phyloP scores from a whole-genome alignment of 345 rosid species.

The Firmiana major region DNA sequence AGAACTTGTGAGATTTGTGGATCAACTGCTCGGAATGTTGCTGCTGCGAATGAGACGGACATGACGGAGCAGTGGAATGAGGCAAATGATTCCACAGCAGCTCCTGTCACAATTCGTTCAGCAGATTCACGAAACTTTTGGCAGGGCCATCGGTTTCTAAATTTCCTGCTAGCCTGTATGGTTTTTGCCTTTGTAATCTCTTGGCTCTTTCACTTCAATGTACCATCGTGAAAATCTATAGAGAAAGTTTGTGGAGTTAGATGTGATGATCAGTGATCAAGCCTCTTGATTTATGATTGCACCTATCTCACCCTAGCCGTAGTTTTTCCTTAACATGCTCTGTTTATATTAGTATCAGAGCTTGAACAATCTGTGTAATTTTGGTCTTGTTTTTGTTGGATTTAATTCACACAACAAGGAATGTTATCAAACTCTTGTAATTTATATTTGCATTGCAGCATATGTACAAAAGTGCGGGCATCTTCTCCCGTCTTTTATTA shows the following conservation, averaged over 20 bases:
- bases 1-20: constrained; percentile 98
- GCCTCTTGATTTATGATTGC: not conserved
- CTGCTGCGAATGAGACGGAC: constrained; percentile 39
- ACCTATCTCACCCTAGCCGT: not conserved
- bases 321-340: not conserved
- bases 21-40: constrained; percentile 64
- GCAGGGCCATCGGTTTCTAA: constrained; percentile 83
- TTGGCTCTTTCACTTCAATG: constrained; percentile 92
- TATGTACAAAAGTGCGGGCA: not conserved
- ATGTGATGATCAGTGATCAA: too few relatives aligned
- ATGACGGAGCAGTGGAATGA: constrained; percentile 44
- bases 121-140: constrained; percentile 54
- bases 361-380: not conserved
- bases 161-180: constrained; percentile 88
- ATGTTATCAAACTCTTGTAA: not conserved
- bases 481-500: too few relatives aligned
- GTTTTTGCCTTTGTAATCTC: constrained; percentile 92
- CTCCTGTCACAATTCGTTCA: constrained; percentile 5
- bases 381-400: not conserved
- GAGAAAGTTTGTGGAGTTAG: too few relatives aligned
- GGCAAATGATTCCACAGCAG: constrained; percentile 29
- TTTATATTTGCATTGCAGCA: not conserved
- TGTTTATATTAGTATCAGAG: not conserved
- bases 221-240: constrained; percentile 41
- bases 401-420: not conserved